Percentiles rank a stretch among this genome's conserved stretches.
These are phyloP conservation scores for Trametes coccinea DNA, from an alignment of 768 basidiomycete genomes.

Conservation along the genomic window DNA sequence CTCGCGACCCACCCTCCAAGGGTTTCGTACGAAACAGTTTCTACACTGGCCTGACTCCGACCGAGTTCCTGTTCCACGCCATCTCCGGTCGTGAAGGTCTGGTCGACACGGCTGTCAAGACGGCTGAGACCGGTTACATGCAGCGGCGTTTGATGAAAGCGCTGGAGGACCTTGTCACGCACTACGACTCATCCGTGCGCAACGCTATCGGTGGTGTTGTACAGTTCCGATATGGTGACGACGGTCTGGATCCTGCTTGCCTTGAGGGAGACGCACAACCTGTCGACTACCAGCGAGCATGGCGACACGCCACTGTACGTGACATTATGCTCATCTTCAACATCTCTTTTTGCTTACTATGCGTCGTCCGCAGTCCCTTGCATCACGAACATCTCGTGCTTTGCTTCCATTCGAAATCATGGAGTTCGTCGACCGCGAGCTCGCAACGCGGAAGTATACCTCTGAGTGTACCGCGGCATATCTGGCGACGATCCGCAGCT, in stretches of 20 bases:
- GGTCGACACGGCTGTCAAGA: slow-evolving; percentile 99
- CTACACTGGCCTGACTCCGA: slow-evolving; percentile 86
- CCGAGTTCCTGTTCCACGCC: slow-evolving; percentile 98
- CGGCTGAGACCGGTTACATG: slow-evolving; percentile 99
- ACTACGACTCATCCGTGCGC: slow-evolving; percentile 94
- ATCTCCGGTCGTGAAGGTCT: slow-evolving; percentile 98
- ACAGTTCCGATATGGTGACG: slow-evolving; percentile 96
- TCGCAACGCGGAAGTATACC: slow-evolving; percentile 58
- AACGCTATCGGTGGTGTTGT: slow-evolving; percentile 95
- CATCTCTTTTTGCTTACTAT: not conserved
- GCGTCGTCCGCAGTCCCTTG: slow-evolving; percentile 52
- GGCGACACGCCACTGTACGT: slow-evolving; percentile 79
- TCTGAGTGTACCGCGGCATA: slow-evolving; percentile 74
- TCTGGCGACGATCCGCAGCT: slow-evolving; percentile 64
- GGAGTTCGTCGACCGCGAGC: slow-evolving; percentile 65
- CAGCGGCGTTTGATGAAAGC: slow-evolving; percentile 99
- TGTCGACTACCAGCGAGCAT: slow-evolving; percentile 83
- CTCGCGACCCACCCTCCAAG: slow-evolving; percentile 93
- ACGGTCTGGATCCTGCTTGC: slow-evolving; percentile 95
- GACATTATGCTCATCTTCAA: not conserved
- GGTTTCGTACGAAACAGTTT: slow-evolving; percentile 99
- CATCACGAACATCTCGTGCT: slow-evolving; percentile 55
- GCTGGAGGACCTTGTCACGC: slow-evolving; percentile 92
- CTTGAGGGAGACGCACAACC: slow-evolving; percentile 95
- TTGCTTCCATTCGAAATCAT: slow-evolving; percentile 88